Conservation (phyloP, 148 eudicot genomes). For the Drosera capensis region DNA sequence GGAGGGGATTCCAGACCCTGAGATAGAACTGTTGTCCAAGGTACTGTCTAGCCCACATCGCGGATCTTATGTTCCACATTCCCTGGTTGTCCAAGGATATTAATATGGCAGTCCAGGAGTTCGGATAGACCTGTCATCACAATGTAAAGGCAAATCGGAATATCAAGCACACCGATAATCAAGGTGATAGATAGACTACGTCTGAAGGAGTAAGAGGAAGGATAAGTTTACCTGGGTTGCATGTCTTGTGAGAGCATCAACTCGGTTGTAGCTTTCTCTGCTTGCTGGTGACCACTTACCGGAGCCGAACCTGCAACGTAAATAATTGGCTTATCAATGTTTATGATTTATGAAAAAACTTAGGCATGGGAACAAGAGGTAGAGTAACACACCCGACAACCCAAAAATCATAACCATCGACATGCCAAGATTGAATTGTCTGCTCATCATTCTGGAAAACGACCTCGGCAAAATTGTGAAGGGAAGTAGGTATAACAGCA, state of each 20-base stretch:
- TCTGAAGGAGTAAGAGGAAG: no score
- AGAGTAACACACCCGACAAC: slow-evolving; percentile 37
- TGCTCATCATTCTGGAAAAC: slow-evolving; percentile 72
- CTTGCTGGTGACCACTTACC: slow-evolving; percentile 36
- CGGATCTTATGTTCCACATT: slow-evolving; percentile 69
- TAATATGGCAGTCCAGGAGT: slow-evolving; percentile 44
- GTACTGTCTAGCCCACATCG: slow-evolving; percentile 33
- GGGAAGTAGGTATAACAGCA: slow-evolving; percentile 20
- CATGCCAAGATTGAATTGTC: slow-evolving; percentile 59
- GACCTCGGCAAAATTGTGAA: slow-evolving; percentile 61
- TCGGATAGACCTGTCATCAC: slow-evolving; percentile 33
- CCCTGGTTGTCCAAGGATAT: slow-evolving; percentile 60
- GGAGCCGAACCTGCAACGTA: slow-evolving; percentile 24
- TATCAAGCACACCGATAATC: neutral
- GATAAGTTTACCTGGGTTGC: slow-evolving; percentile 17
- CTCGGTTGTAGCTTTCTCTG: slow-evolving; percentile 15
- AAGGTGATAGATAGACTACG: no score
- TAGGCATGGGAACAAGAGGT: neutral
- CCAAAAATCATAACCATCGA: slow-evolving; percentile 71
- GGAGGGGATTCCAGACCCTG: slow-evolving; percentile 7
- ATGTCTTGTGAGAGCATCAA: slow-evolving; percentile 24
- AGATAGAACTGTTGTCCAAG: slow-evolving; percentile 8
- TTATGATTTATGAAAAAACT: neutral
- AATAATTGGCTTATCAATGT: slow-evolving; percentile 4
- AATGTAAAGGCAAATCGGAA: neutral